phyloP scores from a whole-genome alignment of 495 filamentous ascomycete genomes.

The Astrocystis sublimbata region DNA sequence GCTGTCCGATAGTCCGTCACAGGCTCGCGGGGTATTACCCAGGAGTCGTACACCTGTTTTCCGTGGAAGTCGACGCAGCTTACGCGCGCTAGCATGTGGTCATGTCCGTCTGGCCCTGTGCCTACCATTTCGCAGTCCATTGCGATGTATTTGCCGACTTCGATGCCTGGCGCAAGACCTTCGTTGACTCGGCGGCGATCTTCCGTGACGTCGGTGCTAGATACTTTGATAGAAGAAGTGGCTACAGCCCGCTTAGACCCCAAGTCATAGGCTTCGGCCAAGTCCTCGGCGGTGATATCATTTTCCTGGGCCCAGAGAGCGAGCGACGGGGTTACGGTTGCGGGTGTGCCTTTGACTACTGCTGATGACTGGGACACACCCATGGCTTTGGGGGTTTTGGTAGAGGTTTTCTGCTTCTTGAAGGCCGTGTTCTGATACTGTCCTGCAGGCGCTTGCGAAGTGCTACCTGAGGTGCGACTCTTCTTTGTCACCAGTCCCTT shows the following conservation, averaged over 20 bases:
- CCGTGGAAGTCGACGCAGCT: constrained; percentile 92
- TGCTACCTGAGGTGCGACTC: constrained; percentile 8
- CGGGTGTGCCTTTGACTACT: constrained; percentile 29
- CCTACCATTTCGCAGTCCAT: constrained; percentile 99
- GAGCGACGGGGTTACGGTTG: constrained; percentile 40
- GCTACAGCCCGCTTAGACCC: constrained; percentile 30
- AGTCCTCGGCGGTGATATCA: constrained; percentile 59
- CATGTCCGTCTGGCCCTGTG: constrained; percentile 68
- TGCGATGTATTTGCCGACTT: constrained; percentile 82
- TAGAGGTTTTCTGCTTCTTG: constrained; percentile 3
- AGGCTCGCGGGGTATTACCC: constrained; percentile 62
- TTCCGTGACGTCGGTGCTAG: constrained; percentile 11
- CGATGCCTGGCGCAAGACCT: constrained; percentile 48
- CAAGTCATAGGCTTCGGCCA: constrained; percentile 60
- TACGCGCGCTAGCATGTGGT: constrained; percentile 74
- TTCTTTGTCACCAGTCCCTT: constrained; percentile 23
- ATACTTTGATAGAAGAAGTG: constrained; percentile 9
- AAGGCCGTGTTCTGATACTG: background rate
- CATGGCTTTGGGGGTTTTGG: constrained; percentile 27
- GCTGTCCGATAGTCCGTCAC: constrained; percentile 89
- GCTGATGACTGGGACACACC: constrained; percentile 39
- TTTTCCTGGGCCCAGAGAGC: constrained; percentile 55
- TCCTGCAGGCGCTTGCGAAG: constrained; percentile 7
- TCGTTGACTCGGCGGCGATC: constrained; percentile 44
- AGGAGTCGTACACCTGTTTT: constrained; percentile 86